A percentile compares a stretch with the other conserved stretches of the same genome.
Evolutionary conservation across 306 rosid species (phyloP).

Genomic region (Boehmeria nivea): DNA sequence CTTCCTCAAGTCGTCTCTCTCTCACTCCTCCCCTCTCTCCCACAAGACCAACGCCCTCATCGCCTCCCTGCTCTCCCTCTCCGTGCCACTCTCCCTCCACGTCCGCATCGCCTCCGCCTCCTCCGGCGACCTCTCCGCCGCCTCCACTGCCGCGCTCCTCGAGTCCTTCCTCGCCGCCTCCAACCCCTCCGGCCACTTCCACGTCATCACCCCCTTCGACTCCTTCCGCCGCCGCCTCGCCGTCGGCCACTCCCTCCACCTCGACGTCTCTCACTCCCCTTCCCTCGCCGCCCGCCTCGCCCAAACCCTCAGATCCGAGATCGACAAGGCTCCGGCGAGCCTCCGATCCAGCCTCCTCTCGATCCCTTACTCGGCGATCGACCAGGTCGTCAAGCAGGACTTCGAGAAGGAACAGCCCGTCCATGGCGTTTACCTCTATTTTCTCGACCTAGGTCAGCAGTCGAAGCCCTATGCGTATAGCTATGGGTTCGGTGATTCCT

Average conservation of each 20-base stretch:
- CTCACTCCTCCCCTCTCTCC: slow-evolving; percentile 44
- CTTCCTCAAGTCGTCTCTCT: slow-evolving; percentile 59
- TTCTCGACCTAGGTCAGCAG: slow-evolving; percentile 54
- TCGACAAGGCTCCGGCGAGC: slow-evolving; percentile 35
- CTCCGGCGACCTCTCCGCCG: slow-evolving; percentile 44
- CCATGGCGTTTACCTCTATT: slow-evolving; percentile 59
- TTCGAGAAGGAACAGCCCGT: slow-evolving; percentile 44
- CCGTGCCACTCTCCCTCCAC: slow-evolving; percentile 60
- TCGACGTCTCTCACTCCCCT: slow-evolving; percentile 54
- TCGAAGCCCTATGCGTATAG: slow-evolving; percentile 70
- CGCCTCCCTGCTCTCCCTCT: slow-evolving; percentile 61
- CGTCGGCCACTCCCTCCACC: slow-evolving; percentile 58
- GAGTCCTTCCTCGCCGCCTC: slow-evolving; percentile 64
- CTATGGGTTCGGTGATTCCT: slow-evolving; percentile 56
- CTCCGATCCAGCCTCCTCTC: slow-evolving; percentile 59
- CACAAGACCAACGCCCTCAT: slow-evolving; percentile 34
- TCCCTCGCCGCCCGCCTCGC: slow-evolving; percentile 49
- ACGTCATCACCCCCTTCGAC: slow-evolving; percentile 60
- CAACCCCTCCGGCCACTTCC: slow-evolving; percentile 55
- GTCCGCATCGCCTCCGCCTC: slow-evolving; percentile 51
- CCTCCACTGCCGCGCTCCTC: slow-evolving; percentile 54
- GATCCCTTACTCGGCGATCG: slow-evolving; percentile 42
- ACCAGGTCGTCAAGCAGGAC: slow-evolving; percentile 41
- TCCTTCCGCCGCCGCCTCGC: slow-evolving; percentile 38
- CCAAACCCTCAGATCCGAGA: slow-evolving; percentile 33